Evolutionary conservation across 1,284 basidiomycete genomes (phyloP).

Genomic region (Boletus semigastroideus): DNA sequence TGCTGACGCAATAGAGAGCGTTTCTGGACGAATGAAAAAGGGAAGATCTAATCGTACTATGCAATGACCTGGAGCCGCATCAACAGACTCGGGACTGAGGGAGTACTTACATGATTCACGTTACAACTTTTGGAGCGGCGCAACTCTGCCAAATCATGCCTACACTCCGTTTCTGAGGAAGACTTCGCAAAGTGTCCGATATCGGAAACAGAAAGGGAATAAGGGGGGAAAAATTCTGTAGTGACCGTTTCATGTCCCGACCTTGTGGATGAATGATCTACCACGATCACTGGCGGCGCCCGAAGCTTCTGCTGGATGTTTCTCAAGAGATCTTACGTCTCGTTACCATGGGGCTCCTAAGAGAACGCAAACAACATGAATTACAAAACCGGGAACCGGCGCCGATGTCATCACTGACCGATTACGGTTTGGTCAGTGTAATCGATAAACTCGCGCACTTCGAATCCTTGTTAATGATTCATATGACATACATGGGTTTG

Average conservation of each 20-base stretch:
- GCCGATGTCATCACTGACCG: not conserved
- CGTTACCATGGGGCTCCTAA: not conserved
- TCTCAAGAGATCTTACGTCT: not conserved
- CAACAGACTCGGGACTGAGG: not conserved
- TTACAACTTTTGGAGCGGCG: not conserved
- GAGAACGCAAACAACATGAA: not conserved
- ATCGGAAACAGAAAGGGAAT: slow-evolving; percentile 5
- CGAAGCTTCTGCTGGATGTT: not conserved
- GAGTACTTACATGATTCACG: slow-evolving; percentile 1
- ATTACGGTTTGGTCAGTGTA: not conserved
- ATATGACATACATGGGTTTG: no score
- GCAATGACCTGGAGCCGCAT: not conserved
- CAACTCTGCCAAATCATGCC: not conserved
- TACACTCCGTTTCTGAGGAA: not conserved
- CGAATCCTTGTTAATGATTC: no score
- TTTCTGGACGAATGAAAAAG: not conserved
- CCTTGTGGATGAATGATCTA: not conserved
- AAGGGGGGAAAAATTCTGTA: not conserved
- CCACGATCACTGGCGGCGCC: not conserved
- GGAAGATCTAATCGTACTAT: not conserved
- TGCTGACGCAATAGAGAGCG: not conserved
- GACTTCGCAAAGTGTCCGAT: not conserved
- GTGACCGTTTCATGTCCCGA: slow-evolving; percentile 15
- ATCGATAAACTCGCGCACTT: not conserved
- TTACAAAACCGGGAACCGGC: not conserved